A percentile compares a stretch with the other conserved stretches of the same genome.
Conservation (phyloP, 768 basidiomycete genomes). For the Dendrothele bispora region DNA sequence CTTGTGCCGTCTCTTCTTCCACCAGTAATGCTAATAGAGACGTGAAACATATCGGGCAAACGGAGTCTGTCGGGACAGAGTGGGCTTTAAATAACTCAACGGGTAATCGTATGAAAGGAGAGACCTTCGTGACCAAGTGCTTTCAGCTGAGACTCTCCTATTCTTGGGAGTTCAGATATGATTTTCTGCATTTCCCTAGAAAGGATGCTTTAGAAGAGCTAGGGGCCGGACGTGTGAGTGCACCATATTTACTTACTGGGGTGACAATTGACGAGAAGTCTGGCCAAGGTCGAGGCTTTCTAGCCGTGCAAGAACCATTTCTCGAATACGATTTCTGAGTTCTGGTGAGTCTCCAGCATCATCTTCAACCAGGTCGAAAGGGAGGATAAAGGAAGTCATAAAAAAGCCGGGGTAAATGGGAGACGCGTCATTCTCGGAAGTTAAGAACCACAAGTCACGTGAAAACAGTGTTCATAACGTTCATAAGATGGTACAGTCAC, state of each 20-base stretch:
- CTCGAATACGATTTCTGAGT: constrained; percentile 2
- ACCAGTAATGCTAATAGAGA: constrained; percentile 66
- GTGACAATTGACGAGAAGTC: constrained; percentile 1
- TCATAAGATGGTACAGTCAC: constrained; percentile 1
- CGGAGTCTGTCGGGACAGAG: constrained; percentile 46
- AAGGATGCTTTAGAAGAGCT: neutral
- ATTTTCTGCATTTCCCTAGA: constrained; percentile 40
- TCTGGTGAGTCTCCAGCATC: neutral
- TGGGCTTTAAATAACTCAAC: neutral
- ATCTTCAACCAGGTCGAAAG: neutral
- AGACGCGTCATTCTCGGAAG: neutral
- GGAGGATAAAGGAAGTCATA: neutral
- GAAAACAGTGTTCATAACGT: neutral
- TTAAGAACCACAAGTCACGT: neutral
- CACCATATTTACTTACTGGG: neutral
- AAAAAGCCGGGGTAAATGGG: neutral
- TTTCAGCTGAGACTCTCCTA: constrained; percentile 50
- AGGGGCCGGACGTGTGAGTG: neutral
- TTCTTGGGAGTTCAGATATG: constrained; percentile 44
- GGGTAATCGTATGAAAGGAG: neutral
- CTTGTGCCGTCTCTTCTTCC: constrained; percentile 72
- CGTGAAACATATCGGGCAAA: constrained; percentile 76
- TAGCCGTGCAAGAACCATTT: neutral
- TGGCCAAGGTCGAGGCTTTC: neutral
- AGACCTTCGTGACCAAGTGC: constrained; percentile 48